Conservation (phyloP, 2,329 filamentous ascomycete species). For the Graphilbum ipis-grandicollis region DNA sequence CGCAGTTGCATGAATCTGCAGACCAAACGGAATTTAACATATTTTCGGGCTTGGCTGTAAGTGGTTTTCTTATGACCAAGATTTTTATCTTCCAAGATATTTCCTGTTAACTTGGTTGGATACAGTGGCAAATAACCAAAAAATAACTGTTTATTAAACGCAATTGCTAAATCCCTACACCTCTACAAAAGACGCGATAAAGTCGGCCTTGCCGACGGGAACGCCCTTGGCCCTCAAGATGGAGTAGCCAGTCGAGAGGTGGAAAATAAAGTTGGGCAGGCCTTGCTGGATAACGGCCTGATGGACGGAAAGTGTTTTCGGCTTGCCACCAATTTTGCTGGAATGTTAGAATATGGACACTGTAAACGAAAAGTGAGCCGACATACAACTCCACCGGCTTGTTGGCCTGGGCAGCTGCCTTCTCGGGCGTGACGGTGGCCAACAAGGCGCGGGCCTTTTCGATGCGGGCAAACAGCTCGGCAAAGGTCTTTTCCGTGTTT, state of each 20-base stretch:
- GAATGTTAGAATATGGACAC: neutral
- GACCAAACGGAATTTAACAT: too few relatives aligned
- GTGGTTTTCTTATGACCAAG: too few relatives aligned
- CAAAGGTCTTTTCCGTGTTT: slow-evolving; percentile 17
- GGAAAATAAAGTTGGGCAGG: slow-evolving; percentile 44
- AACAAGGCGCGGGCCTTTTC: slow-evolving; percentile 14
- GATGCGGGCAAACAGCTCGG: slow-evolving; percentile 14
- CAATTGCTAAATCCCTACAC: neutral
- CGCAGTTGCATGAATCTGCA: too few relatives aligned
- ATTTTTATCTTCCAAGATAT: too few relatives aligned
- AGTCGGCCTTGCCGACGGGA: slow-evolving; percentile 39
- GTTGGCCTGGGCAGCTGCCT: slow-evolving; percentile 11
- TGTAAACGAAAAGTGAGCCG: neutral
- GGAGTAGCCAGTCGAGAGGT: slow-evolving; percentile 34
- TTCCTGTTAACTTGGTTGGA: too few relatives aligned
- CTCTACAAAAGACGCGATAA: slow-evolving; percentile 14
- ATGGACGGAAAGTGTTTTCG: slow-evolving; percentile 7
- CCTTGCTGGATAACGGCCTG: slow-evolving; percentile 26
- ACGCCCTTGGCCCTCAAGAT: slow-evolving; percentile 40
- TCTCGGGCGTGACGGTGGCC: slow-evolving; percentile 12
- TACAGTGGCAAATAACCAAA: too few relatives aligned
- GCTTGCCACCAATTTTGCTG: slow-evolving; percentile 1
- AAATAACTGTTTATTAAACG: too few relatives aligned
- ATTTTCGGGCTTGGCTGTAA: too few relatives aligned
- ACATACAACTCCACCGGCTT: slow-evolving; percentile 9